phyloP scores from a whole-genome alignment of 352 stramenopile species.

The Elongisporangium anandrum region DNA sequence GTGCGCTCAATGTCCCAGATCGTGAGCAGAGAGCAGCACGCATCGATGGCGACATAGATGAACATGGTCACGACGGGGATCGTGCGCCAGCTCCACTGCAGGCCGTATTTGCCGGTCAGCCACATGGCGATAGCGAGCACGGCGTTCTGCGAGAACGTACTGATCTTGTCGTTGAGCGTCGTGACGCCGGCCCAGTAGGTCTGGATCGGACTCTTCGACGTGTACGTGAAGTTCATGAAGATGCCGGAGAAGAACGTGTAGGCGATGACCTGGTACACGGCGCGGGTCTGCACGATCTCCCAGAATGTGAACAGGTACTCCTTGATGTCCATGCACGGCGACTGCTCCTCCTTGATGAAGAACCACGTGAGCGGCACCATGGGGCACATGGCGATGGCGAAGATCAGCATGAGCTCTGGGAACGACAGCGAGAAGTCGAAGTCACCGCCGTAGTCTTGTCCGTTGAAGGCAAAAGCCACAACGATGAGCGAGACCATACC shows the following conservation, averaged over 20 bases:
- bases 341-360: constrained; percentile 33
- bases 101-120: too few species aligned
- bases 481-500: constrained; percentile 34
- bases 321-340: constrained; percentile 22
- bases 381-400: constrained; percentile 18
- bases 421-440: constrained; percentile 45
- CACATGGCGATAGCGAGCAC: too few species aligned
- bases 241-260: constrained; percentile 38
- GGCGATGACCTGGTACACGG: constrained; percentile 47
- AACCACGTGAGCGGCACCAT: constrained; percentile 39
- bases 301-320: constrained; percentile 44
- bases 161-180: too few species aligned
- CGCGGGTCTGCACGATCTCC: constrained; percentile 39
- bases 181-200: constrained; percentile 35
- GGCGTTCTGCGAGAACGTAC: too few species aligned
- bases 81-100: too few species aligned
- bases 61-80: too few species aligned
- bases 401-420: constrained; percentile 34
- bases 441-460: constrained; percentile 37
- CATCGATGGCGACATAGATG: too few species aligned
- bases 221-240: constrained; percentile 32
- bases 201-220: constrained; percentile 33
- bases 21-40: too few species aligned
- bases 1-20: too few species aligned
- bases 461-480: constrained; percentile 44